Evolutionary conservation across 2,329 filamentous ascomycete genomes (phyloP), one percentile per base, ranked within the genome.

Genomic region (Aspergillus niger): DNA sequence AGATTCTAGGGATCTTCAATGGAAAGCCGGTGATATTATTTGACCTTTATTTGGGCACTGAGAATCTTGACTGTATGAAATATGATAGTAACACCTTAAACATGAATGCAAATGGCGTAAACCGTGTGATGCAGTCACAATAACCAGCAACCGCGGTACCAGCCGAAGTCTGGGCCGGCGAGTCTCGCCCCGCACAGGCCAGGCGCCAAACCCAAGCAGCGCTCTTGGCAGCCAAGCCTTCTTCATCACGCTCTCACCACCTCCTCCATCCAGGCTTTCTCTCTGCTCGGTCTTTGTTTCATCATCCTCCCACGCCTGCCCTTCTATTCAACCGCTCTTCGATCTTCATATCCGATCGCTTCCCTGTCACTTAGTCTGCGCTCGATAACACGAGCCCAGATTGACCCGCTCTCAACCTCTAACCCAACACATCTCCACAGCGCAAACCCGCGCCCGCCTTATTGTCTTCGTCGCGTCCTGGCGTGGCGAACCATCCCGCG

Each of bases 191-290:
- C 58, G 65, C 63, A 65, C 58, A 51, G 49, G 30, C 57, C 56
- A 28, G 57, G 59, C 55, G 61, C 61, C 61, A 55, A 59, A 51
- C 57, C 43, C 55, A 57, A 20, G 47, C 32, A 36, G 13, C 32
- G 57, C 47, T 59, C 64, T 67, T 67, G 57, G 54, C 51, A 26
- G 58, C 50, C 57, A 49, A 63, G 55, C 62, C 62, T 63, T 56
- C 57, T 63, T 64, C 52, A 43, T 55, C 52, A 30, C 38, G 38
- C n/a, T 26, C 50, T n/a, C 38, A 28, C 24, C 38, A 53, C 22
- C 38, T 15, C 28, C 11, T 20, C 47, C 22, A 10, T 53, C 49
- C 17, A 24, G 28, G 13, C 20, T 36, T 15, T 22, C 36, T 22
- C 24, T 54, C 43, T 58, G 20, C 52, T 63, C 44, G 13, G 32